Evolutionary conservation across 257 asterid species (phyloP).

Genomic region (Misopates orontium): DNA sequence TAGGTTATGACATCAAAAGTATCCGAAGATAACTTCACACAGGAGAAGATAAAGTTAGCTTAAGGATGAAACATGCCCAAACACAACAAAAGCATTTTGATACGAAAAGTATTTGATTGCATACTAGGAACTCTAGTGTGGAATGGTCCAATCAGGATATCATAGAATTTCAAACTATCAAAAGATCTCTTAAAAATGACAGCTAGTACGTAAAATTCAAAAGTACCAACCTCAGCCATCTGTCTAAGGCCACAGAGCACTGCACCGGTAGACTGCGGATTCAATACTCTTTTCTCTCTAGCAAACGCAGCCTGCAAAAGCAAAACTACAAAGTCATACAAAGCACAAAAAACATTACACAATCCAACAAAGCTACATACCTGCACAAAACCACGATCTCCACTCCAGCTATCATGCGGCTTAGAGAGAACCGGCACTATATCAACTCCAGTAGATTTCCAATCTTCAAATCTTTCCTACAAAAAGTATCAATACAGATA

Average conservation of each 20-base stretch:
- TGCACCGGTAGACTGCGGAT: constrained; percentile 80
- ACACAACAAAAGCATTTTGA: neutral
- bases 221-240: constrained; percentile 82
- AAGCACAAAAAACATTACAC: constrained; percentile 9
- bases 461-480: constrained; percentile 81
- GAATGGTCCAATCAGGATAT: neutral
- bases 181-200: constrained; percentile 12
- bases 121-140: neutral
- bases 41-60: neutral
- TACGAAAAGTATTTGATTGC: too few relatives aligned
- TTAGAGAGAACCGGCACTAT: constrained; percentile 86
- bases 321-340: constrained; percentile 25
- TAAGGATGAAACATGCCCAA: neutral
- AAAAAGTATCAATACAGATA: constrained; percentile 1
- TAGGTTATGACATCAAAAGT: too few relatives aligned
- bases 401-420: constrained; percentile 79
- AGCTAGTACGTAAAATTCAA: constrained; percentile 1
- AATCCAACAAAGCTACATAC: constrained; percentile 39
- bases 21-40: neutral
- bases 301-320: constrained; percentile 80
- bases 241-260: constrained; percentile 96
- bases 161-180: constrained; percentile 5
- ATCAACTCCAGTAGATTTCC: constrained; percentile 81
- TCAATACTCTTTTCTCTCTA: constrained; percentile 50
- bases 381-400: constrained; percentile 91